Evolutionary conservation across 257 asterid species (phyloP).

Genomic region (Jacaranda mimosifolia): DNA sequence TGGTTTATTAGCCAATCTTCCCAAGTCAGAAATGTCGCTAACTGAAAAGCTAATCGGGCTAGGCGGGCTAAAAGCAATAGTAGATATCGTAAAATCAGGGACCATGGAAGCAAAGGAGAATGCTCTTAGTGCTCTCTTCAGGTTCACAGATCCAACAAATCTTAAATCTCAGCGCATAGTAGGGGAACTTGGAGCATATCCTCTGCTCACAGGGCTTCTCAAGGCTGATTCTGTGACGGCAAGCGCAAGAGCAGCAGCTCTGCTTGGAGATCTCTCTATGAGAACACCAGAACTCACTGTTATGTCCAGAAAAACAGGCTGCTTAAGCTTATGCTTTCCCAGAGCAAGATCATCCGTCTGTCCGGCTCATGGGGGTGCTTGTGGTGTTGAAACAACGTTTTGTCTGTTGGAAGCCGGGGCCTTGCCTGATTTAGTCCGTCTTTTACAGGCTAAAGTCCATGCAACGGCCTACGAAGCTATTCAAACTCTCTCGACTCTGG

Average conservation of each 20-base stretch:
- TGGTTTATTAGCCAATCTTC: slow-evolving; percentile 69
- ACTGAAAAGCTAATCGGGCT: slow-evolving; percentile 59
- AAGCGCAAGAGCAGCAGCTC: slow-evolving; percentile 71
- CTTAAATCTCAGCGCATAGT: slow-evolving; percentile 48
- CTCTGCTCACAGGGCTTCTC: slow-evolving; percentile 53
- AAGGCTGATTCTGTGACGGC: slow-evolving; percentile 53
- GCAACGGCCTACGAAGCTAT: slow-evolving; percentile 73
- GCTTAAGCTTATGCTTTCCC: slow-evolving; percentile 44
- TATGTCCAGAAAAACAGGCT: slow-evolving; percentile 31
- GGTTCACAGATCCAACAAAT: slow-evolving; percentile 72
- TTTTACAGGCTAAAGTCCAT: slow-evolving; percentile 51
- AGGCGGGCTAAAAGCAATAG: slow-evolving; percentile 64
- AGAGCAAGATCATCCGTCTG: slow-evolving; percentile 39
- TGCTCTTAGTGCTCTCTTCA: slow-evolving; percentile 65
- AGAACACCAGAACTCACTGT: slow-evolving; percentile 58
- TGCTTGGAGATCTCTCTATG: slow-evolving; percentile 68
- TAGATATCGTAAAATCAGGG: slow-evolving; percentile 51
- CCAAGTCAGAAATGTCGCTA: slow-evolving; percentile 62
- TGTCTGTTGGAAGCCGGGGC: slow-evolving; percentile 61
- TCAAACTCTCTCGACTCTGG: slow-evolving; percentile 71
- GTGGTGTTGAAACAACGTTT: slow-evolving; percentile 54
- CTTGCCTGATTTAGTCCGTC: slow-evolving; percentile 52
- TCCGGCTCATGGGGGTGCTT: slow-evolving; percentile 59
- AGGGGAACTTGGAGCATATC: slow-evolving; percentile 55
- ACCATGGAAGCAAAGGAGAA: slow-evolving; percentile 66